phyloP scores from a whole-genome alignment of 148 eudicot species.

The Chenopodium album region DNA sequence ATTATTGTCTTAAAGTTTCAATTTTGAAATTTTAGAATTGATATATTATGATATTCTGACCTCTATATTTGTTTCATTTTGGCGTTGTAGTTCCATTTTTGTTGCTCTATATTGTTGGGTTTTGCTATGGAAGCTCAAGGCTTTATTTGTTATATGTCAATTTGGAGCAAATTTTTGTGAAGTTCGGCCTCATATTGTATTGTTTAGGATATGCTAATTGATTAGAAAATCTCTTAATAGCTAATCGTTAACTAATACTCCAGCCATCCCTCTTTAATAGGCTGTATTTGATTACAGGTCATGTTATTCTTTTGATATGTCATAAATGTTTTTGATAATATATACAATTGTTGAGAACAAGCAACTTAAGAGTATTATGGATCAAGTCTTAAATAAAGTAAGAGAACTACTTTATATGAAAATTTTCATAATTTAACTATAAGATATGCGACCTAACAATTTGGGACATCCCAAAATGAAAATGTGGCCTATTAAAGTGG shows the following conservation, averaged over 20 bases:
- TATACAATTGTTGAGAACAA: no score
- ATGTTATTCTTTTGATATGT: no score
- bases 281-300: neutral
- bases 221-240: neutral
- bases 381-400: no score
- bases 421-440: neutral
- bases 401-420: no score
- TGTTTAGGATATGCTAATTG: neutral
- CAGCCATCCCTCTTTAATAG: neutral
- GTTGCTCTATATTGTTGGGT: neutral
- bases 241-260: neutral
- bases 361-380: no score
- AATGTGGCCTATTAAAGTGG: neutral
- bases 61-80: neutral
- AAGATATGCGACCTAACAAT: neutral
- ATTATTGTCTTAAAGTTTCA: neutral
- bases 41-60: neutral
- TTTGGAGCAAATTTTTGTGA: neutral
- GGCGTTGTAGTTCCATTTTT: no score
- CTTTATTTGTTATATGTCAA: no score
- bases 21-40: neutral
- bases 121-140: neutral
- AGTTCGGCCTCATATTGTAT: neutral
- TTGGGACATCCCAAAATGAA: no score
- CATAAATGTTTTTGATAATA: no score